Conservation (phyloP, 1,284 basidiomycete species). For the Austroboletus novae-zelandiae region DNA sequence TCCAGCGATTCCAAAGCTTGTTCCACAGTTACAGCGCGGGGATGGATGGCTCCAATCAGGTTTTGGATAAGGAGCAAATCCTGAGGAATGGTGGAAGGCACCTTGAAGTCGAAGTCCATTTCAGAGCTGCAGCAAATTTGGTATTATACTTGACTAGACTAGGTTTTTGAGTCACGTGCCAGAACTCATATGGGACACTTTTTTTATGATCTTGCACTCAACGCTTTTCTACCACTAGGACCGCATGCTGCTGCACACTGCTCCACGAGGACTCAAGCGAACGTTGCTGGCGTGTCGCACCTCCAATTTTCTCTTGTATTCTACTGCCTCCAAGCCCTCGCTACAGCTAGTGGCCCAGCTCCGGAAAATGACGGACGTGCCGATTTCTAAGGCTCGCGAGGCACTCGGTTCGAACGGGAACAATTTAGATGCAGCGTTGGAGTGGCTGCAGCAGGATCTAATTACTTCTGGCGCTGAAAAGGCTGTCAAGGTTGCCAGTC, state of each 20-base stretch:
- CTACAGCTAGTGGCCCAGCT: constrained; percentile 84
- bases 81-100: constrained; percentile 61
- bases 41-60: constrained; percentile 44
- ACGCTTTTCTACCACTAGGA: neutral
- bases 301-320: constrained; percentile 31
- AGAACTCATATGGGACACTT: neutral
- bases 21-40: constrained; percentile 8
- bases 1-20: constrained; percentile 5
- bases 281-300: neutral
- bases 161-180: constrained; percentile 23
- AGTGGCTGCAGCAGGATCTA: constrained; percentile 80
- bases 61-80: constrained; percentile 72
- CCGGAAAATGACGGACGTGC: constrained; percentile 77
- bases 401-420: constrained; percentile 77
- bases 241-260: constrained; percentile 8
- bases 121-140: neutral
- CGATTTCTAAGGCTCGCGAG: constrained; percentile 86
- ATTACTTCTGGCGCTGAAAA: constrained; percentile 71
- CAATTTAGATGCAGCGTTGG: constrained; percentile 71
- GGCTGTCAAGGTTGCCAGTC: constrained; percentile 78
- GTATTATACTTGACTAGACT: no score
- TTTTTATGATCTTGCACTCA: neutral
- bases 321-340: constrained; percentile 45
- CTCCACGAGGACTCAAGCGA: constrained; percentile 19
- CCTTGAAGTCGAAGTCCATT: constrained; percentile 47